A percentile compares a stretch with the other conserved stretches of the same genome.
Evolutionary conservation across 202 grass and related monocot genomes (phyloP).

Genomic region (Sporobolus alterniflorus): DNA sequence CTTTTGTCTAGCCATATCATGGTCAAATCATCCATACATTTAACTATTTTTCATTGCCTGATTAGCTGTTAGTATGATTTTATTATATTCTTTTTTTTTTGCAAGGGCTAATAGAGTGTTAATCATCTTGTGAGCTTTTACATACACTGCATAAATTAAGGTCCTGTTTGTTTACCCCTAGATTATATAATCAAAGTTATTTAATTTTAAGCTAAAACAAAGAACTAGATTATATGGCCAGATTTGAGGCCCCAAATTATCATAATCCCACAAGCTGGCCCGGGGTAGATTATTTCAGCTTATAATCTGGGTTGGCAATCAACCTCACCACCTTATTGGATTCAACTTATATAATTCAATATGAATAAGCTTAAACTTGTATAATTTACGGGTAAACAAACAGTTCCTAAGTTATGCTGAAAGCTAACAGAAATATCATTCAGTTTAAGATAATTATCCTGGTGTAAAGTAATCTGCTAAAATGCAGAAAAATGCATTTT

Average conservation of each 20-base stretch:
- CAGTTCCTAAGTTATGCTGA: background rate
- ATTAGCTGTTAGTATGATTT: background rate
- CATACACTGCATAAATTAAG: background rate
- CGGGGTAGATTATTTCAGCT: background rate
- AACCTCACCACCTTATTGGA: background rate
- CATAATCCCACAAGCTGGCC: background rate
- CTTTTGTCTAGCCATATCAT: conserved; percentile 7
- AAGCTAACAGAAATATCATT: conserved; percentile 20
- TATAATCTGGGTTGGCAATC: background rate
- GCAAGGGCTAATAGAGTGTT: background rate
- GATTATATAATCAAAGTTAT: background rate
- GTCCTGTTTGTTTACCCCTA: background rate
- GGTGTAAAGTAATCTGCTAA: conserved; percentile 3
- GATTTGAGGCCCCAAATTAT: background rate
- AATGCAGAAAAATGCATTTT: conserved; percentile 39
- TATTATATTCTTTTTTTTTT: background rate
- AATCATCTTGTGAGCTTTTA: background rate
- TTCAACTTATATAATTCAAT: background rate
- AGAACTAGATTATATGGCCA: background rate
- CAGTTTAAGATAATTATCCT: conserved; percentile 11
- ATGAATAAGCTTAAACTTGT: background rate
- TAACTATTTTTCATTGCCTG: background rate
- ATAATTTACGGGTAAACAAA: background rate
- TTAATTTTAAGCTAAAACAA: background rate
- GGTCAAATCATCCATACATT: background rate